Evolutionary conservation across 2,329 filamentous ascomycete species (phyloP).

Genomic region (Lecanicillium sp.): DNA sequence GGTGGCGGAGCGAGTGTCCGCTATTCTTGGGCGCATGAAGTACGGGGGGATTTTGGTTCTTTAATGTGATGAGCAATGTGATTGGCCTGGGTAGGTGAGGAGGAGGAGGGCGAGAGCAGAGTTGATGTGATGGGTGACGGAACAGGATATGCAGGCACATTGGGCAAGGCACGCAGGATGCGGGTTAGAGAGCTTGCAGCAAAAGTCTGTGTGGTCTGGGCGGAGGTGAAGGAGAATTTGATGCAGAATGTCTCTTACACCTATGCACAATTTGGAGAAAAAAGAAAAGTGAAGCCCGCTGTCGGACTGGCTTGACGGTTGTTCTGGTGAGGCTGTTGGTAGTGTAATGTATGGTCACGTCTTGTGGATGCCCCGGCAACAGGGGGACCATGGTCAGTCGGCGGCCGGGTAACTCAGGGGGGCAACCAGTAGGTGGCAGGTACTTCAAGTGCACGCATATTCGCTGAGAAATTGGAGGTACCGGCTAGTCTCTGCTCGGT

Average conservation of each 20-base stretch:
- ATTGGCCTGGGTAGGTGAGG: too few species aligned
- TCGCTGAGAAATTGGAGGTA: too few species aligned
- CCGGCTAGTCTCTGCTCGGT: too few species aligned
- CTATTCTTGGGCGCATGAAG: too few species aligned
- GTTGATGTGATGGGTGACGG: background rate
- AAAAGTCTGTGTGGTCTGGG: too few species aligned
- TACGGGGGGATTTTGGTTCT: too few species aligned
- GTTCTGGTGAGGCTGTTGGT: too few species aligned
- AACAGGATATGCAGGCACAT: background rate
- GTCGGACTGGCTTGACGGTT: background rate
- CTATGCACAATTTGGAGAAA: background rate
- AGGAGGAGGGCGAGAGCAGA: too few species aligned
- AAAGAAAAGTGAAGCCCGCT: background rate
- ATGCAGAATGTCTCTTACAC: slow-evolving; percentile 6
- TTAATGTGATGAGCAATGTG: too few species aligned
- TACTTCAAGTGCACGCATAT: too few species aligned
- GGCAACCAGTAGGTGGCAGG: slow-evolving; percentile 4
- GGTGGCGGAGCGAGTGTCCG: background rate
- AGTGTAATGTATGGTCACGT: too few species aligned
- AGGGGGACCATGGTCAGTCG: background rate
- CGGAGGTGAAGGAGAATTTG: background rate
- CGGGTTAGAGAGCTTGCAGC: background rate
- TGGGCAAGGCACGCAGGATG: background rate
- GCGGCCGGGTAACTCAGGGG: slow-evolving; percentile 1
- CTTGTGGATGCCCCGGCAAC: slow-evolving; percentile 10